Base-by-base conservation (phyloP, 2,329 filamentous ascomycete species). In the Colletotrichum caudatum region DNA sequence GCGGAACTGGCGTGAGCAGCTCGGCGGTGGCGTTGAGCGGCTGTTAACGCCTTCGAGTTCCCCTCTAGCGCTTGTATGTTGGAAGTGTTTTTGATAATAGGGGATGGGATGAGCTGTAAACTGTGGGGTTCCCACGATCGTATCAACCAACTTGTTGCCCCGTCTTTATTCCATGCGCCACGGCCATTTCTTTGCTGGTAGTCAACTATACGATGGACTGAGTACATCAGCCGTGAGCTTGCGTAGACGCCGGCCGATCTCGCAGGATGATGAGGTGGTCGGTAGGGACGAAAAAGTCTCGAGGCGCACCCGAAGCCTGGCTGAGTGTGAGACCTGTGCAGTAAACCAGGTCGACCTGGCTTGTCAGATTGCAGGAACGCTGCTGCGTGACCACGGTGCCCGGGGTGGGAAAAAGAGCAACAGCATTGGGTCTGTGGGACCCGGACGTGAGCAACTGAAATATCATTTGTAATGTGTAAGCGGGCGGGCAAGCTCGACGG, bases 1-100 rank as follows among this genome's bases (percentile, higher is more conserved):
- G 71, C 73, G 14, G 75, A 78, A 60, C 29, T 77, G 33, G 66
- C 59, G 41, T 76, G 7, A 69, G 6, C 5, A 7, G 16, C 2
- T 16, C 9, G 3, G 41, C 4, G 18, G 4, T 35, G 20, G 26
- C 4, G 20, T 16, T 33, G 23, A 37, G 6, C 1, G 61, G 23
- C 5, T n/a, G 3, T 8, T 11, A 2, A 3, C 7, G 35, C 6
- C 12, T 5, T 54, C 33, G 50, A 41, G 5, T n/a, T 33, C 3
- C 18, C 23, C 23, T 41, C 33, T 44, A 35, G 23, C 20, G 16
- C 33, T 33, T 44, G 48, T 11, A 18, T 64, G 23, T 44, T 20
- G 3, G 16, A 44, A 12, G n/a, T 1, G 33, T 7, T 20, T 0
- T 33, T 16, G 26, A 7, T 44, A 33, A 14, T 5, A 20, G 11